Base-by-base conservation (phyloP, 1,284 basidiomycete species). In the Naganishia liquefaciens region DNA sequence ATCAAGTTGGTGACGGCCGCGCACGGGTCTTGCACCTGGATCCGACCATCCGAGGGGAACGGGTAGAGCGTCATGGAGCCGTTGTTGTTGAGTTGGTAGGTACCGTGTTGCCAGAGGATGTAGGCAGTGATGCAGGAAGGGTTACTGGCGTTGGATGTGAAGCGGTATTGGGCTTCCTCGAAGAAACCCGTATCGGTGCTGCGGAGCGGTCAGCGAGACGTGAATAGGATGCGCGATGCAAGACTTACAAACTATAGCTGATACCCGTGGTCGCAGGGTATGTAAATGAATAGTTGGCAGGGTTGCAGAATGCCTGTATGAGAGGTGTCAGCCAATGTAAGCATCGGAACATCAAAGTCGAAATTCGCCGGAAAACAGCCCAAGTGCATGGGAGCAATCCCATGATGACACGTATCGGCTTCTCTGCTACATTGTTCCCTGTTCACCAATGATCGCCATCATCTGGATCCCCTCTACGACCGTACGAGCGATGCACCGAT, bases 1-100 rank as follows among this genome's bases (percentile, higher is more conserved):
- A 94, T 84, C 74, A 92, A 87, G 76, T 92, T 91, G 30, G 91
- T 91, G 6, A 84, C 81, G 4, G 91, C 88, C 1, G 88, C 88
- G 74, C 93, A 97, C 0, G 90, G 87, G 71, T 93, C 88, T 81
- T 97, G 91, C 53, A 95, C 84, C 80, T 93, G 91, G 75, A 94
- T 90, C 78, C 85, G 90, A 17, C 93, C 93, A 75, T 96, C 93
- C 21, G 73, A 65, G 17, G 81, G 83, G 69, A 89, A 84, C 2
- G 91, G 89, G 2, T 74, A 80, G 72, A 90, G 79, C 44, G 83
- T 74, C 66, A 96, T 86, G 13, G 90, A 91, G 13, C 90, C 90
- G 75, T 95, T 93, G 63, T 80, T 37, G 66, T 85, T 79, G 49
- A 90, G 77, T 0, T 73, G 66, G 77, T 88, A 93, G 33, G 77